Base-by-base conservation (phyloP, 768 basidiomycete genomes). In the Antrodiella citrinella region DNA sequence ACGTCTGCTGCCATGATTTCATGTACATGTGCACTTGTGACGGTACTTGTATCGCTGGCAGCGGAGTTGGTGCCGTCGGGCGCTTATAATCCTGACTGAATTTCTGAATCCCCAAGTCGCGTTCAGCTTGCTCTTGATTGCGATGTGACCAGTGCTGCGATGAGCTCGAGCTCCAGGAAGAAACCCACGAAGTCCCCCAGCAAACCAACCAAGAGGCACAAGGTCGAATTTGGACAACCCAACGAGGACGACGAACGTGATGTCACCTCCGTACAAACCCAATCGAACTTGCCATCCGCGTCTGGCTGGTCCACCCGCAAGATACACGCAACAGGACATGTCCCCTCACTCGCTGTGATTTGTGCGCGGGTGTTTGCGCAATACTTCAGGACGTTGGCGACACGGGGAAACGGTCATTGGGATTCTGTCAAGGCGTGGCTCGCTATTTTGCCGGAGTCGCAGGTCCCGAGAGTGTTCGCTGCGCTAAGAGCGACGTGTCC, bases 351-450 rank as follows among this genome's bases (percentile, higher is more conserved):
- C n/a, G 63, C 72, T 5, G 66, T 69, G 0, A 57, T 82, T 18
- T 81, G 78, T 54, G 71, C 73, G 3, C 72, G 76, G 22, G 62
- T 69, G 4, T 82, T 85, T 51, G 80, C 74, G 23, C 57, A 67
- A 1, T 67, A 74, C 49, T 63, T 80, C 30, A 59, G 59, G 26
- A 51, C 51, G 3, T 64, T 83, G 7, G 30, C n/a, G 69, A 70
- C 30, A 63, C 61, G 24, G 65, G 72, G 21, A 60, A 67, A 46
- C 44, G 47, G 7, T 48, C 58, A 24, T 80, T 35, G 80, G 77
- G 59, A 67, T 21, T 51, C 49, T n/a, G 63, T 71, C 3, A 68
- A 70, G 22, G 43, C 44, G 20, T 67, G 69, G 56, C 61, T 86
- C 15, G 69, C 70, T 44, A 55, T 56, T 3, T 59, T 86, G 5